Conservation (phyloP, 495 filamentous ascomycete species). For the Saxophila tyrrhenica region DNA sequence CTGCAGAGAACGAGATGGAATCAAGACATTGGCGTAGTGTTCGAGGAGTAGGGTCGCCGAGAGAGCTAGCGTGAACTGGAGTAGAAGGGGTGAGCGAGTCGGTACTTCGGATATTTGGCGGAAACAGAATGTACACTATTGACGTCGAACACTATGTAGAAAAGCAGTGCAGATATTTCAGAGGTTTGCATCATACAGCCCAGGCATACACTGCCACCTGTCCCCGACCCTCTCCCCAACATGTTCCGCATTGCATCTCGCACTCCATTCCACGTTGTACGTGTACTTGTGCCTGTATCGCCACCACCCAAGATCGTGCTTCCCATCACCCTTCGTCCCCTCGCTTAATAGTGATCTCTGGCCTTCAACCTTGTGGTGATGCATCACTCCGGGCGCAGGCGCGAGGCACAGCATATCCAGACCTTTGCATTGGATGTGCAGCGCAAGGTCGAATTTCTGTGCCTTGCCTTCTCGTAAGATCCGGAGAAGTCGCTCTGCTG, state of each 20-base stretch:
- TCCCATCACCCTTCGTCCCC: neutral
- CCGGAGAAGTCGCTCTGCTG: neutral
- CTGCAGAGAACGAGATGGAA: no score
- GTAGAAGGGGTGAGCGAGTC: no score
- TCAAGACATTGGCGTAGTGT: no score
- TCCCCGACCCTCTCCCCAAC: neutral
- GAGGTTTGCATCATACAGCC: neutral
- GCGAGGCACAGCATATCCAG: neutral
- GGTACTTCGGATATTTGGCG: no score
- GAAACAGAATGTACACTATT: no score
- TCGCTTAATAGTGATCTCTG: neutral
- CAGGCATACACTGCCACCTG: neutral
- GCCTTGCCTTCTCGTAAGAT: neutral
- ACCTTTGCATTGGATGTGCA: constrained; percentile 4
- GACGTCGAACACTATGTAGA: no score
- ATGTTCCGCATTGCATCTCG: neutral
- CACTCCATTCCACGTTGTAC: neutral
- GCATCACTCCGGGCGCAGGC: constrained; percentile 1
- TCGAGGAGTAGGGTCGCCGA: no score
- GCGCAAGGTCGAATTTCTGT: neutral
- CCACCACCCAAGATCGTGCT: neutral
- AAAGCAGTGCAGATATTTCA: no score
- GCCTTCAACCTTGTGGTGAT: constrained; percentile 5
- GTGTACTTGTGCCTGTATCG: neutral
- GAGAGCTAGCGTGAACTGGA: no score